Evolutionary conservation across 192 early-diverging fungal species (phyloP), one percentile per base, ranked within the genome.

Genomic region (Entomortierella beljakovae): DNA sequence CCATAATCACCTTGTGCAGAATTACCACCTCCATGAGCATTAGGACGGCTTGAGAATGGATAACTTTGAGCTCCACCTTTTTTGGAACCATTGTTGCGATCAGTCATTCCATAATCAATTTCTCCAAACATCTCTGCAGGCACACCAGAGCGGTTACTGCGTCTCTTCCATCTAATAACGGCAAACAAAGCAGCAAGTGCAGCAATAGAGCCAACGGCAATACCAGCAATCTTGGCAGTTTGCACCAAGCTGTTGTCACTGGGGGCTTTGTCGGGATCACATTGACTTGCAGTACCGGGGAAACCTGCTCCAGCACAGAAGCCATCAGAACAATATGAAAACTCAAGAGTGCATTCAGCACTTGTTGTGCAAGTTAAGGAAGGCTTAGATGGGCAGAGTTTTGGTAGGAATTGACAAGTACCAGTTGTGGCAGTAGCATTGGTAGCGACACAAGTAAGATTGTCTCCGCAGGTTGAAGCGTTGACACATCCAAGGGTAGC

Each of bases 121-220:
- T 69, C 74, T 3, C 66, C 60, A 70, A 79, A 79, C 74, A 79
- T 79, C 11, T 79, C 55, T 10, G 54, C 74, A 46, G 73, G 74
- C 26, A 64, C 35, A 20, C 57, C 57, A 22, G 66, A 64, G 35
- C 74, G 51, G 23, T 79, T 59, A 32, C 74, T 66, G 58, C 67
- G 74, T 32, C 67, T 38, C 26, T 79, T 59, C 66, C 74, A 79
- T 22, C 74, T 66, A 1, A 79, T 67, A 9, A 63, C 15, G 6
- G 74, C 74, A 64, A 79, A 79, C 20, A 51, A 55, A 2, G 70
- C 15, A 0, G 43, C 74, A 0, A 79, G 52, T 0, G 67, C 66
- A 20, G 74, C 74, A 34, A 70, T 67, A 15, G 48, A 63, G 10
- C 74, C 74, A 11, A 79, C 74, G 37, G 64, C 74, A 53, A 79